Evolutionary conservation across 2,329 filamentous ascomycete genomes (phyloP), one percentile per base, ranked within the genome.

Genomic region (Venturia carpophila): DNA sequence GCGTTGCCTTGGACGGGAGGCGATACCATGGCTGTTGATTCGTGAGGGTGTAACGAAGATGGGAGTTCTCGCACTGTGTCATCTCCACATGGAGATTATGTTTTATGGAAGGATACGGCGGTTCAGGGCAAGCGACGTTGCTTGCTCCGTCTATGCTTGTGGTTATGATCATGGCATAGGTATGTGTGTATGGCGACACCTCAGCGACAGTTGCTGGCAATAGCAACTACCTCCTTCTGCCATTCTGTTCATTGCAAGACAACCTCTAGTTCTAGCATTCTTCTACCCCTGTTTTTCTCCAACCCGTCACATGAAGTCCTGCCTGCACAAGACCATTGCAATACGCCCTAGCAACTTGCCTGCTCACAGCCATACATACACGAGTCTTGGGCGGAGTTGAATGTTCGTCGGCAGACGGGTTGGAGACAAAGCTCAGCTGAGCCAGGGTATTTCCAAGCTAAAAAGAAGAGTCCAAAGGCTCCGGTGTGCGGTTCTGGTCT

Each of bases 1-100:
- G 52, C 15, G 19, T 1, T 17, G 19, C 5, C 17, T 34, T 9
- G 9, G 5, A 37, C 27, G n/a, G 52, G 4, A 58, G 27, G 30
- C 9, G 52, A 58, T n/a, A 15, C 52, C 21, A 58, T 58, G 52
- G 52, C 37, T 58, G 27, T 58, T 34, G 52, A 58, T 58, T 58
- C 30, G 27, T 58, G 27, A 58, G 19, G 13, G 13, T 13, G 47
- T 27, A 27, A 52, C n/a, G 27, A 19, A 37, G 17, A 15, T 4
- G 30, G 17, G 15, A 34, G 6, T 58, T 27, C 1, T n/a, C 19
- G 27, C 6, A 34, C 15, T 37, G 5, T 56, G 19, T 15, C 9
- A 3, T 37, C 5, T 34, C 37, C 27, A n/a, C 19, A 15, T 17
- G 30, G 37, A 27, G 27, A 37, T 21, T 37, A n/a, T 56, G 30